phyloP scores from a whole-genome alignment of 352 stramenopile genomes.

The Globisporangium cystogenes region DNA sequence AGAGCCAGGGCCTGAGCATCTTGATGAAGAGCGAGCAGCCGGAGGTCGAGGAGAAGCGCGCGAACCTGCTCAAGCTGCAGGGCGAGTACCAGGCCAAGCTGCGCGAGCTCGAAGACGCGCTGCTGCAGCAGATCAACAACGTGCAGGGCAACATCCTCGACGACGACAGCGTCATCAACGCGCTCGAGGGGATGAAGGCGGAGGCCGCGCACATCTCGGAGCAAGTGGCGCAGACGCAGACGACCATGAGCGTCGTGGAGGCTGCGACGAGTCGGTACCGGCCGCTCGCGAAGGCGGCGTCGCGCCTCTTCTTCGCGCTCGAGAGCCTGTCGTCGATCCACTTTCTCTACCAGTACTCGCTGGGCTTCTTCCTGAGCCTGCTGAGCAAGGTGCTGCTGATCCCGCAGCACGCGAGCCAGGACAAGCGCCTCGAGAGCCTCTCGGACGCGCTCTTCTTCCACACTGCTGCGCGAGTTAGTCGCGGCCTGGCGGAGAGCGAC shows the following conservation, averaged over 20 bases:
- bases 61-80: conserved; percentile 96
- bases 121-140: conserved; percentile 98
- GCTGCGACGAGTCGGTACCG: conserved; percentile 93
- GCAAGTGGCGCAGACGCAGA: conserved; percentile 82
- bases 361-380: conserved; percentile 97
- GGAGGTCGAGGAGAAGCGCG: conserved; percentile 96
- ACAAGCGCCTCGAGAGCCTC: conserved; percentile 54
- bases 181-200: conserved; percentile 98
- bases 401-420: conserved; percentile 16
- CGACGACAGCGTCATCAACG: conserved; percentile 97
- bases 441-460: conserved; percentile 88
- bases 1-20: conserved; percentile 95
- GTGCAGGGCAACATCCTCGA: conserved; percentile 99
- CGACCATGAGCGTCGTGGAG: conserved; percentile 82
- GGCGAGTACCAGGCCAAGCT: conserved; percentile 97
- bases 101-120: conserved; percentile 96
- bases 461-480: conserved; percentile 90
- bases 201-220: conserved; percentile 96
- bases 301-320: conserved; percentile 90
- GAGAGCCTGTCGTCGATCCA: conserved; percentile 94
- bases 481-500: conserved; percentile 94
- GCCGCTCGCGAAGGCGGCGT: conserved; percentile 89
- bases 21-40: conserved; percentile 97
- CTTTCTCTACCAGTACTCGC: conserved; percentile 99
- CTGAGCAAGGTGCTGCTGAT: conserved; percentile 89